These are phyloP conservation scores for Didymosphaeria variabile DNA, from an alignment of 2,329 filamentous ascomycete genomes.

Conservation along the genomic window DNA sequence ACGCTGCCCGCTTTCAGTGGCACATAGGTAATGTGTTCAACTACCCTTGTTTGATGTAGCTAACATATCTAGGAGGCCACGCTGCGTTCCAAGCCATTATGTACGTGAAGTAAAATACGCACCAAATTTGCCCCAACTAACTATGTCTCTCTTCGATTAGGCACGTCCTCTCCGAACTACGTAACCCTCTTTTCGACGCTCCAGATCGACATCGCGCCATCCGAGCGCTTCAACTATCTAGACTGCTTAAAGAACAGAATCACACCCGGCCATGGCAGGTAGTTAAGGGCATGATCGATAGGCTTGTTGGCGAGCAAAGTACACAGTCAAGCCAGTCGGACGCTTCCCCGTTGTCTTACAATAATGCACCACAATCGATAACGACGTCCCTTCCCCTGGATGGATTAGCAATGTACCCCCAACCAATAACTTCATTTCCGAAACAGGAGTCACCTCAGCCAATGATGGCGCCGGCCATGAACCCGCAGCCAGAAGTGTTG, in stretches of 20 bases:
- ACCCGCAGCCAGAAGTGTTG: not conserved
- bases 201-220: conserved; percentile 48
- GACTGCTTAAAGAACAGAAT: conserved; percentile 44
- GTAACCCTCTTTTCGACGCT: conserved; percentile 46
- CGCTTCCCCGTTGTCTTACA: conserved; percentile 25
- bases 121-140: not conserved
- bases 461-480: not conserved
- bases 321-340: conserved; percentile 28
- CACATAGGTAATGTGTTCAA: conserved; percentile 41
- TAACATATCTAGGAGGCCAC: conserved; percentile 36
- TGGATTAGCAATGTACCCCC: not conserved
- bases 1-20: conserved; percentile 50
- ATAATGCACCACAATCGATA: conserved; percentile 15
- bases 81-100: conserved; percentile 50
- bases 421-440: not conserved
- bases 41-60: not conserved
- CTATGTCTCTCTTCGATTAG: not conserved
- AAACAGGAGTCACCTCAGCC: not conserved
- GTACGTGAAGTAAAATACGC: conserved; percentile 9
- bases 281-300: conserved; percentile 51
- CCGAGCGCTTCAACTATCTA: conserved; percentile 43
- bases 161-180: conserved; percentile 50
- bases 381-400: conserved; percentile 1
- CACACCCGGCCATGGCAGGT: conserved; percentile 48
- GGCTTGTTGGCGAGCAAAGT: conserved; percentile 39